A percentile compares a stretch with the other conserved stretches of the same genome.
Evolutionary conservation across 208 protist genomes (phyloP).

Genomic region (Polymyxa betae): DNA sequence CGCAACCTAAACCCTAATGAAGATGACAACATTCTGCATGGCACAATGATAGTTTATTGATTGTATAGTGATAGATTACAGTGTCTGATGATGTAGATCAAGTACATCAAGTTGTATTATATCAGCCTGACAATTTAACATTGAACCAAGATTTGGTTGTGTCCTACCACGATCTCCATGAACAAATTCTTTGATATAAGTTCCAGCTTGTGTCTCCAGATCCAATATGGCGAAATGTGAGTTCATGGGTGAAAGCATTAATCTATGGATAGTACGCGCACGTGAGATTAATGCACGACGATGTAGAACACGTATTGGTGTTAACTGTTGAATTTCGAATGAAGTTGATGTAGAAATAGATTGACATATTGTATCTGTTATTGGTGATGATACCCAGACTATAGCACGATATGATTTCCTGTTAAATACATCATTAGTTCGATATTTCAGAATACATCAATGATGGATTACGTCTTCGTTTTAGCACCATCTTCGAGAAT

Average conservation of each 20-base stretch:
- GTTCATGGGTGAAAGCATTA: slow-evolving; percentile 77
- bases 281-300: slow-evolving; percentile 82
- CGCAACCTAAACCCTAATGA: too few relatives aligned
- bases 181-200: slow-evolving; percentile 98
- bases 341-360: not conserved
- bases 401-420: slow-evolving; percentile 57
- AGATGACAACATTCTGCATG: too few relatives aligned
- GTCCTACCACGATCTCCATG: slow-evolving; percentile 93
- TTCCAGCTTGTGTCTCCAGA: slow-evolving; percentile 88
- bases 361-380: not conserved
- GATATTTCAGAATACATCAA: not conserved
- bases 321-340: slow-evolving; percentile 41
- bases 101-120: slow-evolving; percentile 95
- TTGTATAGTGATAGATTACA: too few relatives aligned
- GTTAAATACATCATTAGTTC: slow-evolving; percentile 39
- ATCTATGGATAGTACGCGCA: slow-evolving; percentile 80
- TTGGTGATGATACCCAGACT: slow-evolving; percentile 33
- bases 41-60: too few relatives aligned
- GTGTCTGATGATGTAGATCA: slow-evolving; percentile 66
- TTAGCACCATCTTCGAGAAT: not conserved
- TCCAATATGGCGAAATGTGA: slow-evolving; percentile 79
- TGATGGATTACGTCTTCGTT: not conserved
- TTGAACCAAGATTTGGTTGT: slow-evolving; percentile 77
- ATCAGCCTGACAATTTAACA: slow-evolving; percentile 77
- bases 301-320: slow-evolving; percentile 82